Percentiles rank a stretch among this genome's conserved stretches.
phyloP scores from a whole-genome alignment of 768 basidiomycete species.

The Xerocomellus amylosporus region DNA sequence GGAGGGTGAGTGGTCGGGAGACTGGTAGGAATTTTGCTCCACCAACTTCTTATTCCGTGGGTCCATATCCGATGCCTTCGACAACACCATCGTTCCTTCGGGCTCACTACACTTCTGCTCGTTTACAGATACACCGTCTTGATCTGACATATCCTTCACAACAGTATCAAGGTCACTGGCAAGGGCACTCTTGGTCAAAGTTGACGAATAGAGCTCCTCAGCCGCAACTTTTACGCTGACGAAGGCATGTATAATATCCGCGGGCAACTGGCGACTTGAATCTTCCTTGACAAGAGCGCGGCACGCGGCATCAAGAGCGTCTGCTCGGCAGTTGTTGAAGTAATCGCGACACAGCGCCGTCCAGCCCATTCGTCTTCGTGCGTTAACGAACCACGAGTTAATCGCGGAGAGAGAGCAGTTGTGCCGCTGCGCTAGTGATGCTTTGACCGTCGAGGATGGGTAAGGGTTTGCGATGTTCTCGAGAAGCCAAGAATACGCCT shows the following conservation, averaged over 20 bases:
- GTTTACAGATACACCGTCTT: too few species aligned
- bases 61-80: too few species aligned
- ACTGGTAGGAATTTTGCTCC: too few species aligned
- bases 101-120: too few species aligned
- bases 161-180: constrained; percentile 29
- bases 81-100: too few species aligned
- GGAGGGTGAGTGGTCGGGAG: not conserved
- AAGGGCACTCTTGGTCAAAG: constrained; percentile 26
- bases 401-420: constrained; percentile 32
- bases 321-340: constrained; percentile 22
- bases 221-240: constrained; percentile 27
- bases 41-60: too few species aligned
- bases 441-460: constrained; percentile 34
- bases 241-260: constrained; percentile 22
- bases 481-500: constrained; percentile 43
- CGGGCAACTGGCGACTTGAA: not conserved
- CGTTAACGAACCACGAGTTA: constrained; percentile 47
- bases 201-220: constrained; percentile 29
- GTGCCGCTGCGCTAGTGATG: constrained; percentile 24
- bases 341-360: constrained; percentile 34
- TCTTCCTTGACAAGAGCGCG: constrained; percentile 21
- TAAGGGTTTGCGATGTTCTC: constrained; percentile 51
- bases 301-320: constrained; percentile 27
- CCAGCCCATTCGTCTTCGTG: constrained; percentile 51
- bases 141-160: constrained; percentile 32